A percentile compares a stretch with the other conserved stretches of the same genome.
These are phyloP conservation scores for Nigrospora osmanthi DNA, from an alignment of 2,329 filamentous ascomycete species.

Conservation along the genomic window DNA sequence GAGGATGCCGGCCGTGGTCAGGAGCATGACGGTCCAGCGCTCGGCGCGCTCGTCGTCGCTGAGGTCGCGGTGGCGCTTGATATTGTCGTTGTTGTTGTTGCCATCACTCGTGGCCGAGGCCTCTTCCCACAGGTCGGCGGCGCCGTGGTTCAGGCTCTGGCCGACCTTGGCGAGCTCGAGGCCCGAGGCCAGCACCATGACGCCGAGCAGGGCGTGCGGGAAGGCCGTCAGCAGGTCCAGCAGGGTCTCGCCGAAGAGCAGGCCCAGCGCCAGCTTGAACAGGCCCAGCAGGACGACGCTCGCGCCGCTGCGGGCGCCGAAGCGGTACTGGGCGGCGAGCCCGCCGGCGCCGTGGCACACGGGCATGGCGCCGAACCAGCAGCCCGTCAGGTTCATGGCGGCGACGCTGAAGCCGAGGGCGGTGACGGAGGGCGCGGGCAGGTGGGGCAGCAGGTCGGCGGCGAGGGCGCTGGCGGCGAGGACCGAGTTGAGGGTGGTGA, in stretches of 20 bases:
- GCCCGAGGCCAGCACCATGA: constrained; percentile 87
- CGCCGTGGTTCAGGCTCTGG: constrained; percentile 71
- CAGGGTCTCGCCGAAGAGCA: constrained; percentile 69
- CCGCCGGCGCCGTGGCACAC: constrained; percentile 91
- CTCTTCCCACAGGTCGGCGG: constrained; percentile 52
- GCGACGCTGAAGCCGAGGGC: constrained; percentile 75
- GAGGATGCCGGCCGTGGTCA: constrained; percentile 73
- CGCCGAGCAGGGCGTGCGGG: constrained; percentile 67
- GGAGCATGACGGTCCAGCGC: constrained; percentile 84
- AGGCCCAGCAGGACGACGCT: constrained; percentile 73
- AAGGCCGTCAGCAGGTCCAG: constrained; percentile 63
- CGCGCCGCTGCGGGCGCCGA: constrained; percentile 81
- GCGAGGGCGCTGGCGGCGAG: constrained; percentile 79
- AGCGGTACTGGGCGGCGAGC: constrained; percentile 82
- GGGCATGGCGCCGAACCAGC: constrained; percentile 94
- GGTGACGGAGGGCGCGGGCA: constrained; percentile 63
- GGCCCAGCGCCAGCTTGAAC: constrained; percentile 67
- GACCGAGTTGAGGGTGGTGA: constrained; percentile 89
- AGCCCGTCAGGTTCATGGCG: constrained; percentile 74
- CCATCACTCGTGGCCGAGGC: constrained; percentile 30
- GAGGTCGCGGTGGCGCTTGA: constrained; percentile 42
- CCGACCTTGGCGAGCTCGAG: constrained; percentile 82
- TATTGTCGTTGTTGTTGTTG: too few species aligned
- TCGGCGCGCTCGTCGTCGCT: constrained; percentile 63
- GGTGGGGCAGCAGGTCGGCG: constrained; percentile 64